These are phyloP conservation scores for Acidomyces sp. DNA, from an alignment of 495 filamentous ascomycete species.

Conservation along the genomic window DNA sequence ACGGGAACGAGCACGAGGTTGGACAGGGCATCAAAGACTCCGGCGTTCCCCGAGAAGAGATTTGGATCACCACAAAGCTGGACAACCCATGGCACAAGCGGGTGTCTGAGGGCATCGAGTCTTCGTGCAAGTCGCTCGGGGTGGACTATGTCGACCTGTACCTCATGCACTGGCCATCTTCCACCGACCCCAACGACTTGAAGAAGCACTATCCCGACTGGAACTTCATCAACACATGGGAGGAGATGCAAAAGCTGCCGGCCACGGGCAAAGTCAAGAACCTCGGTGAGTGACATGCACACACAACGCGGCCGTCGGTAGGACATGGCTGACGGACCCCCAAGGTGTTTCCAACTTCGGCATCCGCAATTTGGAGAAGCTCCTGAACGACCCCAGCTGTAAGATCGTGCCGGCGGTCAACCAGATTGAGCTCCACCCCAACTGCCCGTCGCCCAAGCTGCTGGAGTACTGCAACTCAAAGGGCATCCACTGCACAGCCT, in stretches of 20 bases:
- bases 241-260: constrained; percentile 65
- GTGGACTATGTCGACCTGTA: constrained; percentile 73
- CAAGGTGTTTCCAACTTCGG: constrained; percentile 49
- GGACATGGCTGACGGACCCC: too few species aligned
- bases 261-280: constrained; percentile 69
- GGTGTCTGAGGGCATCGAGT: constrained; percentile 54
- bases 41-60: constrained; percentile 64
- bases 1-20: constrained; percentile 75
- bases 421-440: constrained; percentile 85
- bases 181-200: constrained; percentile 43
- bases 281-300: constrained; percentile 32
- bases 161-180: constrained; percentile 72
- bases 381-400: constrained; percentile 40
- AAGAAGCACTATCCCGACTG: constrained; percentile 52
- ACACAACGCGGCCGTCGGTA: too few species aligned
- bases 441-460: constrained; percentile 66
- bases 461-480: constrained; percentile 46
- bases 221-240: constrained; percentile 72
- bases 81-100: constrained; percentile 69
- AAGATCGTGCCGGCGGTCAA: constrained; percentile 70
- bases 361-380: constrained; percentile 46
- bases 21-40: constrained; percentile 67
- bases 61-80: constrained; percentile 83
- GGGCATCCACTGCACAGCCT: constrained; percentile 32
- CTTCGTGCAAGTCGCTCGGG: constrained; percentile 55